Conservation (phyloP, 192 early-diverging fungal genomes). For the Dispira simplex region DNA sequence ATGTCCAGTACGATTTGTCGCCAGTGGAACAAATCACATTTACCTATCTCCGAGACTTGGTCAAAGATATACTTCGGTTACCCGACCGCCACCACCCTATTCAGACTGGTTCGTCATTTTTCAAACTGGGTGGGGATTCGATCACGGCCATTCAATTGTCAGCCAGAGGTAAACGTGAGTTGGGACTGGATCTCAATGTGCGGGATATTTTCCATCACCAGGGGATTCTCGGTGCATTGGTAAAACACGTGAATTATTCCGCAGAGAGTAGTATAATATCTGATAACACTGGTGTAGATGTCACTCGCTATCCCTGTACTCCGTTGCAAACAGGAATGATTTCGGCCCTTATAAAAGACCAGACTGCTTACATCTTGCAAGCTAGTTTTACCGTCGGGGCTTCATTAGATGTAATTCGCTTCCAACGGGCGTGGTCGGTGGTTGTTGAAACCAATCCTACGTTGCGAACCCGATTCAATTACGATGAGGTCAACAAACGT, state of each 20-base stretch:
- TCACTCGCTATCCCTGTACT: not conserved
- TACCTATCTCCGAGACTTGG: too few species aligned
- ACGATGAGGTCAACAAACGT: too few species aligned
- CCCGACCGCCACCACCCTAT: not conserved
- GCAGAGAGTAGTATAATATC: too few species aligned
- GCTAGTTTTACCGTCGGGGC: too few species aligned
- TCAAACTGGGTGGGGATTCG: constrained; percentile 4
- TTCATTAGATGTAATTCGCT: not conserved
- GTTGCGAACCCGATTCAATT: constrained; percentile 3
- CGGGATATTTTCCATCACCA: too few species aligned
- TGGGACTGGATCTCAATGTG: too few species aligned
- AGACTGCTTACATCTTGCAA: constrained; percentile 7
- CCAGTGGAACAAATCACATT: too few species aligned
- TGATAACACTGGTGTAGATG: too few species aligned
- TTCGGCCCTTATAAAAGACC: not conserved
- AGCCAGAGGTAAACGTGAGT: too few species aligned
- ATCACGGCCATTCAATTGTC: constrained; percentile 7
- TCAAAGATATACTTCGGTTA: not conserved
- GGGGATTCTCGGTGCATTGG: too few species aligned
- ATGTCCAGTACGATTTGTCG: too few species aligned
- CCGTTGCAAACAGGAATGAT: not conserved
- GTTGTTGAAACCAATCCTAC: not conserved
- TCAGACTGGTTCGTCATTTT: not conserved
- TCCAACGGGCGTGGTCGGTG: not conserved
- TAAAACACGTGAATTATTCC: too few species aligned